Evolutionary conservation across 2,329 filamentous ascomycete genomes (phyloP).

Genomic region (Hymenoscyphus infarciens): DNA sequence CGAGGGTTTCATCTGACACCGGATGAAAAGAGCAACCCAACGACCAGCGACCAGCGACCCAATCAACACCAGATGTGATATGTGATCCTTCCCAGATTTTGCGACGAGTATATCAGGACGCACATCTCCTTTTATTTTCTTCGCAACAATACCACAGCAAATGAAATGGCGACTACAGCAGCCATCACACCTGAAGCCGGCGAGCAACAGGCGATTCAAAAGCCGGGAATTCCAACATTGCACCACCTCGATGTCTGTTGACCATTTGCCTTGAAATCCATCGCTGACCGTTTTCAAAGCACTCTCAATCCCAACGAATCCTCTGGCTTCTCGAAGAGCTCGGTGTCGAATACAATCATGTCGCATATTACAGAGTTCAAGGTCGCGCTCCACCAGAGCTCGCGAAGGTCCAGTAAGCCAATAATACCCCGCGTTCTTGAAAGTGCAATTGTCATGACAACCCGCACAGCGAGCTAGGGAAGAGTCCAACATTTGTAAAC

Average conservation of each 20-base stretch:
- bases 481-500: constrained; percentile 66
- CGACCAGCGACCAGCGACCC: neutral
- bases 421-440: neutral
- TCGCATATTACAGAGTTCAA: constrained; percentile 61
- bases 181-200: neutral
- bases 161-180: neutral
- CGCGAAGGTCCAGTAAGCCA: constrained; percentile 37
- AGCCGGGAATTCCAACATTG: constrained; percentile 24
- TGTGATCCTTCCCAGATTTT: neutral
- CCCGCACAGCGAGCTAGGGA: constrained; percentile 66
- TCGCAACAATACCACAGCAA: neutral
- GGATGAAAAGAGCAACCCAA: neutral
- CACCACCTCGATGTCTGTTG: constrained; percentile 30
- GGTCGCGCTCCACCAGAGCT: constrained; percentile 70
- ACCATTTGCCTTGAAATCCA: neutral
- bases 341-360: constrained; percentile 64
- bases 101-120: neutral
- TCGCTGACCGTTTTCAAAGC: constrained; percentile 34
- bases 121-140: neutral
- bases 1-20: no score
- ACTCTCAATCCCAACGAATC: constrained; percentile 65
- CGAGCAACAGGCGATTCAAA: constrained; percentile 2
- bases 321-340: constrained; percentile 68
- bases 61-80: neutral
- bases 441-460: constrained; percentile 46